Evolutionary conservation across 768 basidiomycete species (phyloP), one percentile per base, ranked within the genome.

Genomic region (Mycena olivaceomarginata): DNA sequence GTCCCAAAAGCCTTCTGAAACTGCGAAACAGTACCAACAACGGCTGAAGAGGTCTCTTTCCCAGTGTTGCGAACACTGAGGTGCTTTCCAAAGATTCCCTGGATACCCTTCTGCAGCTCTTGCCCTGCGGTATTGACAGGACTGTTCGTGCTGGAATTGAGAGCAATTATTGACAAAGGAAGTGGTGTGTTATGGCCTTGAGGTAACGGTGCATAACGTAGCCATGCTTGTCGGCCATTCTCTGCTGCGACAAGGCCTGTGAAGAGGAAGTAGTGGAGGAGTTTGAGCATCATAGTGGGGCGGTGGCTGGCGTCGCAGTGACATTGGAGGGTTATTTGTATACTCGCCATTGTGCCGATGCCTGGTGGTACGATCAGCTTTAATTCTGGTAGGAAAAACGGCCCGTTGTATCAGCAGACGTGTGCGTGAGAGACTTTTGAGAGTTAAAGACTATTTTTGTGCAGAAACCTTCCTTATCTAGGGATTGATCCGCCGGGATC

Each of bases 51-150:
- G 15, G 73, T 56, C 64, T 63, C 37, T 62, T 74, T 74, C 57
- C 73, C 73, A 20, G 63, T 71, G 77, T 25, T 66, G 43, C 1
- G 37, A 66, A 75, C 65, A 64, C 57, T 60, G 66, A 78, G 73
- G 39, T 8, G 63, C 43, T 68, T 71, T 41, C 77, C 74, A 62
- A 75, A 66, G 43, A 78, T 78, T 45, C 77, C 77, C 18, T 66
- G 74, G 56, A 78, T 75, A 31, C 77, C 77, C 69, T 78, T 75
- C 65, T 78, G 72, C 64, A 78, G 73, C 74, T 78, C 77, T 53
- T 78, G 63, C 73, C 77, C 77, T 15, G 77, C 77, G 62, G 73
- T 78, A 75, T 78, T 57, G 40, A 78, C 77, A 43, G 77, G 77
- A 63, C 77, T 78, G 69, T 39, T 72, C 46, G 77, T 37, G 73